These are phyloP conservation scores for Syzygium oleosum DNA, from an alignment of 345 rosid species.

Conservation along the genomic window DNA sequence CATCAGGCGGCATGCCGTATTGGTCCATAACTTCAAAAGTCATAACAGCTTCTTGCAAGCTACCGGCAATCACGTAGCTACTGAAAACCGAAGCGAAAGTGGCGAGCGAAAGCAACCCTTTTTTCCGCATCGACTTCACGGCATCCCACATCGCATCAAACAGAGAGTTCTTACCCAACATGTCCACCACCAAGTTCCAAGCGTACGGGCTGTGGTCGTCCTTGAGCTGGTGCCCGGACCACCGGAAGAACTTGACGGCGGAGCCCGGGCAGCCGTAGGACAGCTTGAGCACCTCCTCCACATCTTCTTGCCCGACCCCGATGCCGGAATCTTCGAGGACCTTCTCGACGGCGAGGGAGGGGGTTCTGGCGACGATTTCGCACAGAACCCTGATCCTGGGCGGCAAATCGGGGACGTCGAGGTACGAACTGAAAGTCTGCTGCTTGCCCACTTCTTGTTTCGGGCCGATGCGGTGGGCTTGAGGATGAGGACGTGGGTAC, in stretches of 20 bases:
- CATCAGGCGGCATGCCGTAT: slow-evolving; percentile 31
- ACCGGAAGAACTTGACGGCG: slow-evolving; percentile 57
- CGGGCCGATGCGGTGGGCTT: background rate
- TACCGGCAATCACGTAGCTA: slow-evolving; percentile 35
- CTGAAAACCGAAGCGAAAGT: slow-evolving; percentile 60
- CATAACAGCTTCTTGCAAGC: slow-evolving; percentile 29
- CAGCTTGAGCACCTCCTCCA: slow-evolving; percentile 44
- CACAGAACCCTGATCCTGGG: slow-evolving; percentile 30
- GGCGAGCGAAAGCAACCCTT: slow-evolving; percentile 39
- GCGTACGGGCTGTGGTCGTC: slow-evolving; percentile 50
- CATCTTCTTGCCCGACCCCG: slow-evolving; percentile 32
- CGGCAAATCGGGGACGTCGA: slow-evolving; percentile 23
- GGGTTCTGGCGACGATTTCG: slow-evolving; percentile 37
- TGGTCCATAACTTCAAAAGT: slow-evolving; percentile 49
- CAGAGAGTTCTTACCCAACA: slow-evolving; percentile 43
- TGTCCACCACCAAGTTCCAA: slow-evolving; percentile 64
- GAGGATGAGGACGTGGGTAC: background rate
- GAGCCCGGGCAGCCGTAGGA: slow-evolving; percentile 45
- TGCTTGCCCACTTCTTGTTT: background rate
- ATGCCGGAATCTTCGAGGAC: slow-evolving; percentile 28
- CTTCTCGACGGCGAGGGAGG: slow-evolving; percentile 30
- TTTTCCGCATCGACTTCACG: slow-evolving; percentile 37
- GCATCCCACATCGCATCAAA: slow-evolving; percentile 79
- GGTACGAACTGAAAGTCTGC: slow-evolving; percentile 29
- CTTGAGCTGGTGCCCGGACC: slow-evolving; percentile 40